Conservation (phyloP, 345 rosid species). For the Brassica juncea region DNA sequence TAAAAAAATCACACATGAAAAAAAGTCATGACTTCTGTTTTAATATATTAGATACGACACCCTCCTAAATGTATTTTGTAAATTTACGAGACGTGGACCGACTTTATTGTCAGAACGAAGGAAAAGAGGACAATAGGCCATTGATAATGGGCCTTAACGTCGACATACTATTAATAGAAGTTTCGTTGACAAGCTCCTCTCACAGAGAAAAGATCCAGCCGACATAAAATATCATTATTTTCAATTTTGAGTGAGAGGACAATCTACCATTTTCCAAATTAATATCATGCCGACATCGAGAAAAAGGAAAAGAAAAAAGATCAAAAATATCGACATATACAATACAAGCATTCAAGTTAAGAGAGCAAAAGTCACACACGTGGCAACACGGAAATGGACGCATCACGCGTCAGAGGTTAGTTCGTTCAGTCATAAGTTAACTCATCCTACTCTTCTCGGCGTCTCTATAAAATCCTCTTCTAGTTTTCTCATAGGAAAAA, state of each 20-base stretch:
- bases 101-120: background rate
- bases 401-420: slow-evolving; percentile 43
- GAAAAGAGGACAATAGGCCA: background rate
- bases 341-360: background rate
- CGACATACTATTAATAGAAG: background rate
- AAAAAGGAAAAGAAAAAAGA: background rate
- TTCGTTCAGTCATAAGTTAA: slow-evolving; percentile 13
- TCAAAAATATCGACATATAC: background rate
- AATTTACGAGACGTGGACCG: background rate
- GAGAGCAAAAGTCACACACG: slow-evolving; percentile 26
- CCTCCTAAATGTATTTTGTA: no score
- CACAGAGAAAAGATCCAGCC: slow-evolving; percentile 19
- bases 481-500: slow-evolving; percentile 3
- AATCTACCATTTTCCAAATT: background rate
- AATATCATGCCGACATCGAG: slow-evolving; percentile 32
- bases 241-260: background rate
- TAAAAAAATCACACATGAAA: no score
- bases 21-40: no score
- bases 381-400: slow-evolving; percentile 9
- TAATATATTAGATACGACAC: no score
- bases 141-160: slow-evolving; percentile 7
- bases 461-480: background rate
- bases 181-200: background rate
- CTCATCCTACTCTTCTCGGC: no score
- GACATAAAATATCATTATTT: slow-evolving; percentile 16